Base-by-base conservation (phyloP, 192 early-diverging fungal species). In the Thoreauomyces humboldtii region DNA sequence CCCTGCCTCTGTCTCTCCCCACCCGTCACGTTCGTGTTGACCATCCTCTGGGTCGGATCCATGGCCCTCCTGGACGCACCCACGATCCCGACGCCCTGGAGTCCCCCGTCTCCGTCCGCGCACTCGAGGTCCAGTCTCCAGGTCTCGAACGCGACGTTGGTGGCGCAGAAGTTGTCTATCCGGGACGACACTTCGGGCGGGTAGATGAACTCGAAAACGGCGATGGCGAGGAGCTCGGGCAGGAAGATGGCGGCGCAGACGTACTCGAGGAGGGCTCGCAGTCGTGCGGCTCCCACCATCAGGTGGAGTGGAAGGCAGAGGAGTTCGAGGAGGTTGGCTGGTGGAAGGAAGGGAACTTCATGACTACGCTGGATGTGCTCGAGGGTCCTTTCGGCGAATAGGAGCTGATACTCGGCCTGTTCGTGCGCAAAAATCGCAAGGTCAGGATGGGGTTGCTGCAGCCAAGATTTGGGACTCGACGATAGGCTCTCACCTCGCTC, bases 291-390 rank as follows among this genome's bases (percentile, higher is more conserved):
- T 28, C 38, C 31, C 15, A 45, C 28, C 9, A 45, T 15, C 24
- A 41, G 48, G 2, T 47, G 33, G 54, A 56, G 36, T 12, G 64
- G 64, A 6, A 46, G 15, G 54, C 45, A 54, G 42, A 67, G 38
- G 0, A 67, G n/a, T 29, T 56, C 54, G 42, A 67, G 22, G 25
- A 67, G 31, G 43, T 67, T 67, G 7, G 64, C 64, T 2, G 64
- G 64, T 52, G 64, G 64, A 19, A 67, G 38, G 54, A 67, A 67
- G 5, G 64, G 64, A 29, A 67, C 64, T 28, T 67, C 54, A 29
- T 45, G 41, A 3, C 38, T 45, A 11, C 64, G 31, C 21, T 67
- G 41, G 24, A 67, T 45, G 55, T 67, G 64, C 31, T 34, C 21
- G 25, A 67, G 41, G 33, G 46, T 67, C 46, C 46, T 41, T 43